Conservation (phyloP, 176 grass and related monocot species). For the Tuctoria greenei region DNA sequence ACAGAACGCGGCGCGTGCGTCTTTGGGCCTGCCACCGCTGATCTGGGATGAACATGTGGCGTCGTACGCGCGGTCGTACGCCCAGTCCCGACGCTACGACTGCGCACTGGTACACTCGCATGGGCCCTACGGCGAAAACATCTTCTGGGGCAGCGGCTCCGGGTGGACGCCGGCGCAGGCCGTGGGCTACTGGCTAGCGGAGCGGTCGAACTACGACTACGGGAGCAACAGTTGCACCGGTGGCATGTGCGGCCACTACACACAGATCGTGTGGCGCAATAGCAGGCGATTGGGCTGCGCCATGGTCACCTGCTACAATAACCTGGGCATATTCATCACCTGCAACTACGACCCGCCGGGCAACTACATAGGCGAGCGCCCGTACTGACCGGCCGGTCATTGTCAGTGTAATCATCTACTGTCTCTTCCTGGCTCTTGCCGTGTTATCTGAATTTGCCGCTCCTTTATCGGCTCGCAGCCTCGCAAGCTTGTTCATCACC, state of each 20-base stretch:
- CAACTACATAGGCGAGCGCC: conserved; percentile 64
- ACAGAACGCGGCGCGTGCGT: conserved; percentile 56
- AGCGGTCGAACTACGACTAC: conserved; percentile 66
- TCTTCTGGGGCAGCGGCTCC: conserved; percentile 77
- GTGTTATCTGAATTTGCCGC: background rate
- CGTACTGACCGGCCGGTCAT: conserved; percentile 46
- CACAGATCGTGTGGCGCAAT: conserved; percentile 68
- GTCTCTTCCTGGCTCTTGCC: background rate
- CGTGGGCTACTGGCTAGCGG: conserved; percentile 62
- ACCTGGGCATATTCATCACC: conserved; percentile 53
- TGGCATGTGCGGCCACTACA: conserved; percentile 82
- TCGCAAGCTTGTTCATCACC: background rate
- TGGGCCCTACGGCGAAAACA: conserved; percentile 82
- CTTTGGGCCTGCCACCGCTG: conserved; percentile 46
- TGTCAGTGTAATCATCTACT: background rate
- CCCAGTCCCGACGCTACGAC: conserved; percentile 53
- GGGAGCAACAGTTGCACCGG: conserved; percentile 59
- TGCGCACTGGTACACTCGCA: conserved; percentile 77
- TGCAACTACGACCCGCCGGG: conserved; percentile 83
- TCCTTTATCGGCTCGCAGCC: background rate
- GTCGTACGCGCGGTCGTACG: conserved; percentile 61
- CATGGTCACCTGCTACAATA: conserved; percentile 48
- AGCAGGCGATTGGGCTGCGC: conserved; percentile 49
- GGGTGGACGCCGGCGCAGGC: conserved; percentile 61
- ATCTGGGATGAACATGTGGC: conserved; percentile 57